These are phyloP conservation scores for Linnemannia schmuckeri DNA, from an alignment of 192 early-diverging fungal species.

Conservation along the genomic window DNA sequence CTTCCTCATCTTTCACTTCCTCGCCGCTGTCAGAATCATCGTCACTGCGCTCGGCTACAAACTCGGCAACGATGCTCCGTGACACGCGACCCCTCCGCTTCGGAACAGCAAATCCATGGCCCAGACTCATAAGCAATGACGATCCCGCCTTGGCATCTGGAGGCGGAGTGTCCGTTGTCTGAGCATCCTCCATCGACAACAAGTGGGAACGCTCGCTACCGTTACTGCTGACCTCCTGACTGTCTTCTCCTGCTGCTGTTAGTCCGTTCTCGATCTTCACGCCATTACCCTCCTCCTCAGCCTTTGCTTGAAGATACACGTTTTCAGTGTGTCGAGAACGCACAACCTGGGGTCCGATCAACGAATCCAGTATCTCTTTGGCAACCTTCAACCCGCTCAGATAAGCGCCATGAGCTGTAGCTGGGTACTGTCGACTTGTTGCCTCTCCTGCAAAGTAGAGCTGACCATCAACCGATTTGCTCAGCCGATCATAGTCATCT, in stretches of 20 bases:
- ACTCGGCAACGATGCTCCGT: constrained; percentile 28
- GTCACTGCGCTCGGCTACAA: constrained; percentile 37
- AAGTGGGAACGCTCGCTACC: constrained; percentile 9
- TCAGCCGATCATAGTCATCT: constrained; percentile 43
- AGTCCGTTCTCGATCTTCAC: neutral
- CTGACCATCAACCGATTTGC: constrained; percentile 35
- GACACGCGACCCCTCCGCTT: constrained; percentile 25
- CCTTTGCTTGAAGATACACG: neutral
- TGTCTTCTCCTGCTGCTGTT: neutral
- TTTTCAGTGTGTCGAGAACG: neutral
- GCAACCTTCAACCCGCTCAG: constrained; percentile 40
- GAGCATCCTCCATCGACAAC: constrained; percentile 26
- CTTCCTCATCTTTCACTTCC: neutral
- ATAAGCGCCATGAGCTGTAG: constrained; percentile 52
- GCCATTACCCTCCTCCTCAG: neutral
- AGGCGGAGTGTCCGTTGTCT: constrained; percentile 10
- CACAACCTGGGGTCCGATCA: constrained; percentile 39
- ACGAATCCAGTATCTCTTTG: constrained; percentile 42
- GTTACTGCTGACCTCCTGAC: neutral
- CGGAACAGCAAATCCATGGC: constrained; percentile 40
- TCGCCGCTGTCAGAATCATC: neutral
- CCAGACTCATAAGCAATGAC: constrained; percentile 16
- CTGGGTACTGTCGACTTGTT: constrained; percentile 44
- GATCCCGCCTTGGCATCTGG: neutral
- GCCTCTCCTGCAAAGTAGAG: constrained; percentile 55